Evolutionary conservation across 495 filamentous ascomycete species (phyloP), one percentile per base, ranked within the genome.

Genomic region (Penicillium pulvis): DNA sequence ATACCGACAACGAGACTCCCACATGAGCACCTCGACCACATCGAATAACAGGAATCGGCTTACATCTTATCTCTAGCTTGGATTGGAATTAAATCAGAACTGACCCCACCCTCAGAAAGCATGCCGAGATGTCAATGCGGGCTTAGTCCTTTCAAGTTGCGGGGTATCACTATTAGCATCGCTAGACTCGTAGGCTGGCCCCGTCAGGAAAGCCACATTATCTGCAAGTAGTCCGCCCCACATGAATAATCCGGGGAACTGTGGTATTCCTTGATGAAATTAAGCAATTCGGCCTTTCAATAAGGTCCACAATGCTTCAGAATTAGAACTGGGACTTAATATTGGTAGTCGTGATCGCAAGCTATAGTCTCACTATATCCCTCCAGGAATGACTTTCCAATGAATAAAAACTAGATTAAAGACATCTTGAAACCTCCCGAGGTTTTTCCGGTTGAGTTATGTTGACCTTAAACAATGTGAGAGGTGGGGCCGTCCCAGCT

Each of bases 401-500:
- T 28, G 3, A 4, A 28, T 4, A 1, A 28, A 1, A 28, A 5
- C 28, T 28, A 28, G 26, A 28, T 6, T 6, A 28, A 3, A 6
- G 6, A 35, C 2, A 35, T 35, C 33, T 36, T 36, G 12, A 36
- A 9, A 11, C 20, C 20, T 23, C 20, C 20, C 20, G 20, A 23
- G 20, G 20, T 23, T 23, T 23, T 23, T 23, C 20, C 20, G 20
- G 20, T 41, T 6, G 14, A 41, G 17, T 6, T 6, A n/a, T 41
- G 4, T 41, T 17, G 16, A 41, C 16, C 39, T n/a, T 41, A 7
- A 41, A n/a, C n/a, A 41, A 3, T 41, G 16, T 41, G 3, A 6
- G 39, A 41, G 19, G 42, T 47, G 53, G 28, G 14, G 53, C 42
- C 12, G 28, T 10, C 53, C 53, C 23, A 50, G 47, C 7, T 50